A percentile compares a stretch with the other conserved stretches of the same genome.
Conservation (phyloP, 192 early-diverging fungal genomes). For the Backusella australiensis region DNA sequence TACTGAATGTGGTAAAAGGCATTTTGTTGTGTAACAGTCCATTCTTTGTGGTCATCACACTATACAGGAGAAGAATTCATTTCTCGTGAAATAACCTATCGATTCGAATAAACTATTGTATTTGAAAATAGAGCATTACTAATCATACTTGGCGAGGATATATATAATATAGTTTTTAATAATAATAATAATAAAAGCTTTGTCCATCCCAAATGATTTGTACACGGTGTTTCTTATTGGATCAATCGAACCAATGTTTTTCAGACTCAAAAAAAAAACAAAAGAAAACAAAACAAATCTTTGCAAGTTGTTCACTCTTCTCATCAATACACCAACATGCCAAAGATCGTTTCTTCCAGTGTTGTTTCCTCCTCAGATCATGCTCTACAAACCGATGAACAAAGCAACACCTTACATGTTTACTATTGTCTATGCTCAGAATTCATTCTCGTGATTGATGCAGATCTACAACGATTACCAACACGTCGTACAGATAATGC, state of each 20-base stretch:
- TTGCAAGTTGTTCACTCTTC: not conserved
- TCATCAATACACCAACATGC: slow-evolving; percentile 38
- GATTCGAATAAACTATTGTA: too few species aligned
- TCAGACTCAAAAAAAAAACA: not conserved
- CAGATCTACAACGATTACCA: slow-evolving; percentile 46
- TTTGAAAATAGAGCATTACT: too few species aligned
- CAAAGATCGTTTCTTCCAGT: slow-evolving; percentile 58
- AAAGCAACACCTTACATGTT: slow-evolving; percentile 43
- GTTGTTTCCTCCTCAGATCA: slow-evolving; percentile 57
- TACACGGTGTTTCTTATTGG: not conserved
- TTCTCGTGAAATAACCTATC: too few species aligned
- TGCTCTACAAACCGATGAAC: slow-evolving; percentile 33
- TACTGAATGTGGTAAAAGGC: too few species aligned
- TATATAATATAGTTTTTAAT: too few species aligned
- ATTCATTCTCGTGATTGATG: slow-evolving; percentile 60
- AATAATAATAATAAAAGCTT: not conserved
- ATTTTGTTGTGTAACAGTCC: too few species aligned
- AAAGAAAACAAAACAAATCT: not conserved
- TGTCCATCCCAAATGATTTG: not conserved
- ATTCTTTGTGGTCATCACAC: too few species aligned
- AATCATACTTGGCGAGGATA: too few species aligned
- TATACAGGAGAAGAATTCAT: too few species aligned
- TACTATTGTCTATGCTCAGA: slow-evolving; percentile 63
- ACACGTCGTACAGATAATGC: slow-evolving; percentile 48
- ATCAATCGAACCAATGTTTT: not conserved